A percentile compares a stretch with the other conserved stretches of the same genome.
Conservation (phyloP, 2,329 filamentous ascomycete species). For the Whalleya microplaca region DNA sequence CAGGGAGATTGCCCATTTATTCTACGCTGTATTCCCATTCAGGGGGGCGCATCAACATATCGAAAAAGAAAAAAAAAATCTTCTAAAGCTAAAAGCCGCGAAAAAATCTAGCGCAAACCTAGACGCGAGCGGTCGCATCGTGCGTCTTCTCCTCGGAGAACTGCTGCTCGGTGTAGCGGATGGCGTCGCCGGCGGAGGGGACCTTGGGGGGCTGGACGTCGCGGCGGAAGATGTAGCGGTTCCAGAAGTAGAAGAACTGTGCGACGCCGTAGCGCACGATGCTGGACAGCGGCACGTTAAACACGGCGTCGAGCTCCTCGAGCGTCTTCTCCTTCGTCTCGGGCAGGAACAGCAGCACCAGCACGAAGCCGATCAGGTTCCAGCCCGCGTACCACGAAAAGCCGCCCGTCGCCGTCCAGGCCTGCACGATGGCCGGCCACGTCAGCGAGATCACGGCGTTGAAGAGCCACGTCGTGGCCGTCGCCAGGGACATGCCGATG, state of each 20-base stretch:
- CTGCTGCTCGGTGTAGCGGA: conserved; percentile 32
- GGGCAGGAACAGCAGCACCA: conserved; percentile 46
- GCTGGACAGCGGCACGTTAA: conserved; percentile 36
- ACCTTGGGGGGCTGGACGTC: conserved; percentile 31
- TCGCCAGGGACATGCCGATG: conserved; percentile 63
- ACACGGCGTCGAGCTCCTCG: conserved; percentile 48
- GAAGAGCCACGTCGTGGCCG: conserved; percentile 53
- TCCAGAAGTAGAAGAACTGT: conserved; percentile 39
- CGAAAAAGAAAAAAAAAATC: not conserved
- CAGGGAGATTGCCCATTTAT: too few relatives aligned
- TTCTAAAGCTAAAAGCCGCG: too few relatives aligned
- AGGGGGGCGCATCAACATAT: too few relatives aligned
- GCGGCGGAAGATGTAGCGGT: conserved; percentile 36
- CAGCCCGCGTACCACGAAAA: conserved; percentile 55
- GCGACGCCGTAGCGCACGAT: conserved; percentile 41
- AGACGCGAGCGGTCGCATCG: conserved; percentile 35
- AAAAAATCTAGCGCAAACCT: not conserved
- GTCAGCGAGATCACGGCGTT: conserved; percentile 45
- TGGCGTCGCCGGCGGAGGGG: conserved; percentile 25
- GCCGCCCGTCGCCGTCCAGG: conserved; percentile 50
- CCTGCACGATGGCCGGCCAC: conserved; percentile 49
- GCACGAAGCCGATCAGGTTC: conserved; percentile 51
- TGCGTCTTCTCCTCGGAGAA: conserved; percentile 33
- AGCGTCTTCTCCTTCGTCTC: conserved; percentile 51
- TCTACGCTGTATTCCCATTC: too few relatives aligned